Conservation (phyloP, 202 grass and related monocot genomes). For the Schoenoplectus triqueter region DNA sequence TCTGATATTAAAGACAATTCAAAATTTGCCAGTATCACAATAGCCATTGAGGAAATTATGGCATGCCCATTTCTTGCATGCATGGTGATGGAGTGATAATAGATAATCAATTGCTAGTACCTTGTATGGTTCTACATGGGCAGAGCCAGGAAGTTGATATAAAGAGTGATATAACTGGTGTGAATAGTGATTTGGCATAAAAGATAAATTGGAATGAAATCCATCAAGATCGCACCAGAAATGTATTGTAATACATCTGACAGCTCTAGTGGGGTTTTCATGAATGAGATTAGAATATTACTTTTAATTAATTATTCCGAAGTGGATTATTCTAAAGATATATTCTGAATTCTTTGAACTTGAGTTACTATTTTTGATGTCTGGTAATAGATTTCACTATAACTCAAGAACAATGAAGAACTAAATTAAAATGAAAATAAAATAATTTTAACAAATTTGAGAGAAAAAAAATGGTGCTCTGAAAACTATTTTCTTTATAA, state of each 20-base stretch:
- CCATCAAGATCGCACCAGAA: not conserved
- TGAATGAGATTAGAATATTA: not conserved
- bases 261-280: not conserved
- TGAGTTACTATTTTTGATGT: too few relatives aligned
- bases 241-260: conserved; percentile 3
- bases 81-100: not conserved
- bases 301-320: too few relatives aligned
- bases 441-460: too few relatives aligned
- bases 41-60: not conserved
- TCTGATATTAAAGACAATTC: conserved; percentile 50
- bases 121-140: not conserved
- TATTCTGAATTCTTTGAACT: too few relatives aligned
- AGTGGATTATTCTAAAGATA: too few relatives aligned
- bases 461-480: too few relatives aligned
- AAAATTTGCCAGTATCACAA: not conserved
- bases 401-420: too few relatives aligned
- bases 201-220: conserved; percentile 13
- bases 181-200: not conserved
- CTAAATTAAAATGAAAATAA: too few relatives aligned
- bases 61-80: not conserved
- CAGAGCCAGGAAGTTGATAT: not conserved
- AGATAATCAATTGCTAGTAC: not conserved
- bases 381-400: too few relatives aligned
- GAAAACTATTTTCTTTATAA: too few relatives aligned
- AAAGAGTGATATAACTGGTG: not conserved